These are phyloP conservation scores for Encephalitozoon cuniculi DNA, from an alignment of 371 early-diverging fungal species.

Conservation along the genomic window DNA sequence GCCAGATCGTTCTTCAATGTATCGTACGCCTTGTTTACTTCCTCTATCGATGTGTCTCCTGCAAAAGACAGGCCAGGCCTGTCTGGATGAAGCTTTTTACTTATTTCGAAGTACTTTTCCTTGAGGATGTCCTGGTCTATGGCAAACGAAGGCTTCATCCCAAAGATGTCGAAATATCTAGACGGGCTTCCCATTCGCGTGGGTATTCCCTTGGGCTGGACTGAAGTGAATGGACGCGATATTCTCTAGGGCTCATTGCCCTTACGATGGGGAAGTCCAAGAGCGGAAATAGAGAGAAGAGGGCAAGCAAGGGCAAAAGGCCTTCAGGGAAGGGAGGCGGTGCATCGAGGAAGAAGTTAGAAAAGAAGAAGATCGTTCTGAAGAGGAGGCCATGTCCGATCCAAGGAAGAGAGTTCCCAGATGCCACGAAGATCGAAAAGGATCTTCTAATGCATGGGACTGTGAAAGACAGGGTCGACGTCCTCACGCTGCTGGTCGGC, in stretches of 20 bases:
- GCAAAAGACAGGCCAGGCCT: neutral
- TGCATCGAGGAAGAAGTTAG: neutral
- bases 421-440: conserved; percentile 40
- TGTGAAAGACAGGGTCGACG: conserved; percentile 41
- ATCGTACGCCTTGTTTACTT: conserved; percentile 45
- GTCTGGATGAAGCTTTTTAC: conserved; percentile 44
- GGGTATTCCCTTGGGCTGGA: neutral
- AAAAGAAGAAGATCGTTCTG: neutral
- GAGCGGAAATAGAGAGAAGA: neutral
- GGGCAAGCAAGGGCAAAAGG: neutral
- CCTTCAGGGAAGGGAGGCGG: neutral
- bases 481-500: conserved; percentile 18
- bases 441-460: conserved; percentile 45
- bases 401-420: neutral
- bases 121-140: conserved; percentile 47
- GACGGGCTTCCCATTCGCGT: conserved; percentile 4
- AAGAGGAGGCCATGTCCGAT: neutral
- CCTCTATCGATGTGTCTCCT: neutral
- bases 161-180: conserved; percentile 28
- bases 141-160: conserved; percentile 18
- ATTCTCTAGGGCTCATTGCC: neutral
- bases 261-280: neutral
- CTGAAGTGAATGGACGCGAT: neutral
- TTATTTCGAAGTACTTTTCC: conserved; percentile 27
- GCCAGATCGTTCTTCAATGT: conserved; percentile 51